Evolutionary conservation across 2,329 filamentous ascomycete species (phyloP).

Genomic region (Epichloe coenophiala): DNA sequence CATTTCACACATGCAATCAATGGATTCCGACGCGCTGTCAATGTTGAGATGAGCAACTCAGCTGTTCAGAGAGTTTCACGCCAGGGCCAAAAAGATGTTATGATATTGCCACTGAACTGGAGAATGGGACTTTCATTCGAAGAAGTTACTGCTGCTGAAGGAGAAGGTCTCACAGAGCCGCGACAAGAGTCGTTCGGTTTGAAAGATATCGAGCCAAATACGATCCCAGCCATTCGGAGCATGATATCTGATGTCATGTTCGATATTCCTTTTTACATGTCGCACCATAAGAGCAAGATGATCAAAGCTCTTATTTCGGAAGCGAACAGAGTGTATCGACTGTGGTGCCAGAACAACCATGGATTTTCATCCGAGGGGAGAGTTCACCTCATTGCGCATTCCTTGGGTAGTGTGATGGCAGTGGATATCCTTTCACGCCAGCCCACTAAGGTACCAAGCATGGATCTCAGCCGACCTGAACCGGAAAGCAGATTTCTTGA

Average conservation of each 20-base stretch:
- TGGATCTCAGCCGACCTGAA: slow-evolving; percentile 28
- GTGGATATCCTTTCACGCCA: slow-evolving; percentile 83
- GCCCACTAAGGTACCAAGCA: slow-evolving; percentile 52
- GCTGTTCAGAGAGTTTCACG: slow-evolving; percentile 64
- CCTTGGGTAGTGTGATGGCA: slow-evolving; percentile 87
- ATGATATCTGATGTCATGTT: slow-evolving; percentile 97
- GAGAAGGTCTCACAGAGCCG: slow-evolving; percentile 38
- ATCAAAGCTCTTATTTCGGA: slow-evolving; percentile 76
- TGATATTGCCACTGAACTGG: slow-evolving; percentile 94
- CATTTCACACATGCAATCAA: slow-evolving; percentile 97
- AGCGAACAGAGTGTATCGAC: slow-evolving; percentile 85
- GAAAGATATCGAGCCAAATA: slow-evolving; percentile 83
- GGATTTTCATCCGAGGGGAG: slow-evolving; percentile 69
- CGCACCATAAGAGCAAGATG: slow-evolving; percentile 92
- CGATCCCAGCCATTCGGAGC: slow-evolving; percentile 81
- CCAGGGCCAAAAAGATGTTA: slow-evolving; percentile 71
- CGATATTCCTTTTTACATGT: slow-evolving; percentile 92
- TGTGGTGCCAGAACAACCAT: slow-evolving; percentile 91
- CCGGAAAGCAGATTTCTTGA: slow-evolving; percentile 56
- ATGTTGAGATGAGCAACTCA: slow-evolving; percentile 65
- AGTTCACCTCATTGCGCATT: slow-evolving; percentile 88
- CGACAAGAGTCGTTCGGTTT: slow-evolving; percentile 48
- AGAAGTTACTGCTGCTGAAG: slow-evolving; percentile 51
- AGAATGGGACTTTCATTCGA: slow-evolving; percentile 78
- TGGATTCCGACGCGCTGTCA: slow-evolving; percentile 71